Percentiles rank a stretch among this genome's conserved stretches.
These are phyloP conservation scores for Jatropha curcas DNA, from an alignment of 345 rosid genomes.

Conservation along the genomic window DNA sequence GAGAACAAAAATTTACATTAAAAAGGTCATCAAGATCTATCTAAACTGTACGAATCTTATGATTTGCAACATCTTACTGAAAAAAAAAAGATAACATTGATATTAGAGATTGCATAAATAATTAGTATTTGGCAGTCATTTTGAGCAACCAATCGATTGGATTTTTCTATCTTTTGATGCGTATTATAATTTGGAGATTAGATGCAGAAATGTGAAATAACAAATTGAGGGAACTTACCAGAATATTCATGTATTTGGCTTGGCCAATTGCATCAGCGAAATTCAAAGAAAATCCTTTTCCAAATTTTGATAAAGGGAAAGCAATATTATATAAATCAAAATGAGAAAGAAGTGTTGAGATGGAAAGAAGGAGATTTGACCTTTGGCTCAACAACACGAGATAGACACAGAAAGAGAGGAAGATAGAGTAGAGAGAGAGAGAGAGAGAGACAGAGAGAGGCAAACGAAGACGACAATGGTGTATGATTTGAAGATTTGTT, in stretches of 20 bases:
- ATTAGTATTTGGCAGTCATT: no score
- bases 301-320: slow-evolving; percentile 32
- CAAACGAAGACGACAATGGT: no score
- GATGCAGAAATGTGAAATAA: background rate
- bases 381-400: no score
- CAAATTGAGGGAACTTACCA: slow-evolving; percentile 47
- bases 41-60: slow-evolving; percentile 69
- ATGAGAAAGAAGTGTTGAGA: background rate
- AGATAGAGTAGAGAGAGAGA: slow-evolving; percentile 5
- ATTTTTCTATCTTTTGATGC: background rate
- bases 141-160: no score
- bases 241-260: slow-evolving; percentile 75
- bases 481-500: no score
- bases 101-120: no score
- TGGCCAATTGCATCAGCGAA: slow-evolving; percentile 68
- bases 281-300: slow-evolving; percentile 80
- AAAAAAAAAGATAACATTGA: slow-evolving; percentile 4
- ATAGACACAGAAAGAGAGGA: no score
- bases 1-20: slow-evolving; percentile 49
- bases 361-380: slow-evolving; percentile 28
- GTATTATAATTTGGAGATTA: background rate
- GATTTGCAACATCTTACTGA: slow-evolving; percentile 91
- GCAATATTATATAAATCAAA: background rate
- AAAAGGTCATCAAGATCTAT: slow-evolving; percentile 75
- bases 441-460: slow-evolving; percentile 5